Evolutionary conservation across 176 grass and related monocot genomes (phyloP), one percentile per base, ranked within the genome.

Genomic region (Carex littledalei): DNA sequence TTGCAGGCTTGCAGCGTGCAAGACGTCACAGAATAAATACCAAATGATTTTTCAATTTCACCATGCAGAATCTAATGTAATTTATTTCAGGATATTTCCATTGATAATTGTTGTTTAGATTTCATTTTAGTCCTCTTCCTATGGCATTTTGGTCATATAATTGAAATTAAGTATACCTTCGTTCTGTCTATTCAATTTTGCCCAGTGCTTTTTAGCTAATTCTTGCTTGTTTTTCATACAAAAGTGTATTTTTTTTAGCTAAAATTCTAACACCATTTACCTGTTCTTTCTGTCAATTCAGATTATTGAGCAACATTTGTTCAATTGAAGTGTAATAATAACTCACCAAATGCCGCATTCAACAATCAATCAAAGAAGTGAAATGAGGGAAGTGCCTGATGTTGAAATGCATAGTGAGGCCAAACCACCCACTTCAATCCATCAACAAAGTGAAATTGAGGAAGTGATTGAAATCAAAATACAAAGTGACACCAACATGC

Each of bases 381-480:
- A 77, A 77, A 77, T 56, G 49, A 24, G 22, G 1, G 47, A 55
- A 77, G 0, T 29, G 2, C 15, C 3, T 56, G 8, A 50, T 50
- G 49, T 77, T 1, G 50, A 54, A 53, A 77, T 77, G 47, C 72
- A 31, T 16, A 56, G 5, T 77, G 74, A 78, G 74, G 29, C 5
- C 5, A 32, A 78, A 55, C 12, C 22, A 56, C 26, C 74, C 50
- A 4, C 52, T 78, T 78, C 74, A 78, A 32, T 56, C 21, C 24
- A 78, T 56, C n/a, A 56, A 78, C n/a, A 78, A 54, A 56, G 3
- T 55, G 50, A 56, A 32, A 78, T 78, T 78, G 74, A 78, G 74
- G 74, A 78, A 56, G 50, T 56, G 5, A 34, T 32, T 55, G 74
- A 78, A 16, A 15, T 56, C 5, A 17, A 29, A 29, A 55, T 54